Evolutionary conservation across 2,329 filamentous ascomycete species (phyloP).

Genomic region (Aspergillus jensenii): DNA sequence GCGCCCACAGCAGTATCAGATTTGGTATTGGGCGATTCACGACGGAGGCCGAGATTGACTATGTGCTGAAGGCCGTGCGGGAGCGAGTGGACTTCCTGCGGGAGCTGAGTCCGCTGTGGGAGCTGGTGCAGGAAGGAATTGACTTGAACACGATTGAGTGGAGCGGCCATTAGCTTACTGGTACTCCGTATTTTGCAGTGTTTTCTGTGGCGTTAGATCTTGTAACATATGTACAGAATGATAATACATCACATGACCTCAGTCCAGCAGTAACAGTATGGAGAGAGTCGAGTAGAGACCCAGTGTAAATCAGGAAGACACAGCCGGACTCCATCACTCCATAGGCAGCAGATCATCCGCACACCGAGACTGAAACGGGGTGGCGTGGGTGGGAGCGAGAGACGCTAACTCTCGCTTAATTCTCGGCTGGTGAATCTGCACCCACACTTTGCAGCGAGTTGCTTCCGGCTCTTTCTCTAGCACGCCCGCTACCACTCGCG

Average conservation of each 20-base stretch:
- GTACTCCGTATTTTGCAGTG: neutral
- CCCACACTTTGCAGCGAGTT: slow-evolving; percentile 2
- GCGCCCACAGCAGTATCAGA: slow-evolving; percentile 93
- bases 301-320: neutral
- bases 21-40: slow-evolving; percentile 98
- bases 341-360: slow-evolving; percentile 18
- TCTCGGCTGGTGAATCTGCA: slow-evolving; percentile 14
- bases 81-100: slow-evolving; percentile 90
- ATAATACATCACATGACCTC: neutral
- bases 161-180: slow-evolving; percentile 69
- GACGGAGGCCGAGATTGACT: slow-evolving; percentile 92
- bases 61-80: slow-evolving; percentile 89
- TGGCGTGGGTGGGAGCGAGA: slow-evolving; percentile 30
- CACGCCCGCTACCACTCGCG: slow-evolving; percentile 28
- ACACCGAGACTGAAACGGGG: slow-evolving; percentile 18
- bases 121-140: slow-evolving; percentile 94
- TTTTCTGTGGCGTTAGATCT: neutral
- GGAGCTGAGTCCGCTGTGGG: slow-evolving; percentile 94
- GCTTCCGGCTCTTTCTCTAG: slow-evolving; percentile 36
- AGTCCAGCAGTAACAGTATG: too few species aligned
- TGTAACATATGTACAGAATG: slow-evolving; percentile 10
- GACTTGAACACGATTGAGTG: slow-evolving; percentile 96
- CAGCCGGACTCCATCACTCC: slow-evolving; percentile 4
- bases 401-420: slow-evolving; percentile 20
- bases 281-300: neutral